These are phyloP conservation scores for Dichotomocladium elegans DNA, from an alignment of 371 early-diverging fungal genomes.

Conservation along the genomic window DNA sequence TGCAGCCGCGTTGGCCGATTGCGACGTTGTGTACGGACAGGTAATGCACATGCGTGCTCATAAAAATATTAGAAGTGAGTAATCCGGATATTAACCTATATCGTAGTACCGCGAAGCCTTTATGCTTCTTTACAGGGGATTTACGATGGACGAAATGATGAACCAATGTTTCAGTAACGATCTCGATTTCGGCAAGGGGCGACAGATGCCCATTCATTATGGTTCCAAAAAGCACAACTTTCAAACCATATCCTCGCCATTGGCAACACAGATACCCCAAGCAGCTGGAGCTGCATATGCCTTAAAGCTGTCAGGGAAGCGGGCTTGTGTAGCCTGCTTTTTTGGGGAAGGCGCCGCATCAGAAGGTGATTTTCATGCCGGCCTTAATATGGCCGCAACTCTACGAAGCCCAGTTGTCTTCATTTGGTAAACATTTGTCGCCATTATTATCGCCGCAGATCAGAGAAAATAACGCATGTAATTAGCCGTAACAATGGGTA, in stretches of 20 bases:
- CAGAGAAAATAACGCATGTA: background rate
- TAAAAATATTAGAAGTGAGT: background rate
- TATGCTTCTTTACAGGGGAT: slow-evolving; percentile 90
- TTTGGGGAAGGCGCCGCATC: slow-evolving; percentile 98
- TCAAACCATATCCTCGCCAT: slow-evolving; percentile 95
- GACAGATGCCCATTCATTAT: slow-evolving; percentile 99
- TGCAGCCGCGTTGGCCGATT: slow-evolving; percentile 83
- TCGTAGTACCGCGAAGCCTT: slow-evolving; percentile 90
- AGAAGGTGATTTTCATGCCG: slow-evolving; percentile 98
- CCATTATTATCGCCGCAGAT: too few relatives aligned
- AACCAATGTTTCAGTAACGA: slow-evolving; percentile 96
- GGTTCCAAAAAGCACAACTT: slow-evolving; percentile 82
- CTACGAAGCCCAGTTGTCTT: slow-evolving; percentile 89
- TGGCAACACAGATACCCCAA: slow-evolving; percentile 96
- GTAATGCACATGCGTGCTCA: too few relatives aligned
- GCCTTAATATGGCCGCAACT: slow-evolving; percentile 95
- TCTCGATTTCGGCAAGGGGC: slow-evolving; percentile 88
- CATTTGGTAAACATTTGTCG: slow-evolving; percentile 74
- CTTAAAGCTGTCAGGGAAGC: slow-evolving; percentile 73
- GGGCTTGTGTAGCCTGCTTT: slow-evolving; percentile 84
- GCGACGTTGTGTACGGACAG: slow-evolving; percentile 92
- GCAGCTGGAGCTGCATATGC: slow-evolving; percentile 97
- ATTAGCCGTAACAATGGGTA: slow-evolving; percentile 95
- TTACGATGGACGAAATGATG: slow-evolving; percentile 90
- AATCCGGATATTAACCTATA: background rate